Evolutionary conservation across 1,284 basidiomycete species (phyloP), one percentile per base, ranked within the genome.

Genomic region (Pseudozyma thailandica): DNA sequence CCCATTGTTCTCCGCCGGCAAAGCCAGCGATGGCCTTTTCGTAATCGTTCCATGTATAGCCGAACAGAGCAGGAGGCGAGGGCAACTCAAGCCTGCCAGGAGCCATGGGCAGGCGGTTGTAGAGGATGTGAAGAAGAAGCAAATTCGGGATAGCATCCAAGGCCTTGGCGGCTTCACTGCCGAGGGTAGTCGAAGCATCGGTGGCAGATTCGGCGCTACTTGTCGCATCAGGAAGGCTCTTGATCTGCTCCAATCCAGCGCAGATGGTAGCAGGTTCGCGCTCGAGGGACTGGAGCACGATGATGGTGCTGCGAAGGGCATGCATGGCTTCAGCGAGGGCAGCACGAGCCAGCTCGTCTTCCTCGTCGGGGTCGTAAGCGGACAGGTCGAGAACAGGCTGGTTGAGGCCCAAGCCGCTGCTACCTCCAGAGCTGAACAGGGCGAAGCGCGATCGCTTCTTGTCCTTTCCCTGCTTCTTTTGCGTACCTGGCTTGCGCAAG

Each of bases 271-370:
- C 73, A 6, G 76, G 74, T 26, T 79, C 72, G 18, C 62, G 68
- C 20, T 80, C 73, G 28, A 81, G 54, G 18, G 73, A 62, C 30
- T 78, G 74, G 3, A 79, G 58, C 41, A 79, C 78, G 18, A 74
- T 63, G 48, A 75, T 62, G 37, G 76, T 79, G 60, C 70, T 72
- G 37, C 68, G 73, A 28, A 81, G 54, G 6, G 79, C 80, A n/a
- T 74, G 71, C 48, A 81, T 63, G 4, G 80, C 80, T 53, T 82
- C 80, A 21, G 64, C 72, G 5, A 82, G 69, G 18, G 80, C 80
- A 8, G 75, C 78, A 20, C 68, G 68, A 1, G 80, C 80, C 10
- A 82, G 68, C 53, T 82, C 80, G 49, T 81, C 80, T 28, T 78
- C 78, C 43, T 73, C 71, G 35, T 77, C 62, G 16, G 74, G 70